These are phyloP conservation scores for Thinopyrum elongatum DNA, from an alignment of 176 grass and related monocot species.

Conservation along the genomic window DNA sequence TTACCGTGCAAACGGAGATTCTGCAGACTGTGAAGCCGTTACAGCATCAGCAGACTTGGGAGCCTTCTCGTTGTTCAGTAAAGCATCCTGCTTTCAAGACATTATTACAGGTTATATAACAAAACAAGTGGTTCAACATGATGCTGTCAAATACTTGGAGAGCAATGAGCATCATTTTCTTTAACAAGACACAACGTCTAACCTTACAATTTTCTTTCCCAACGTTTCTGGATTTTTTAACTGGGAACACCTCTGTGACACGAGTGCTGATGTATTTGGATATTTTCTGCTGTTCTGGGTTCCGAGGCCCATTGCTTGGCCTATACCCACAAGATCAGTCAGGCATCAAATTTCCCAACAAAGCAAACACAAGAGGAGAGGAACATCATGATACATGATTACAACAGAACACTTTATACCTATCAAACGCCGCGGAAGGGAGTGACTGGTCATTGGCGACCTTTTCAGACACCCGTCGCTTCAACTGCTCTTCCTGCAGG, in stretches of 20 bases:
- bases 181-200: neutral
- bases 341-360: neutral
- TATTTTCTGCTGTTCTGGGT: constrained; percentile 51
- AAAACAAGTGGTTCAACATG: neutral
- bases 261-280: constrained; percentile 67
- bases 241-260: constrained; percentile 76
- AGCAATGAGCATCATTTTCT: neutral
- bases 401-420: constrained; percentile 22
- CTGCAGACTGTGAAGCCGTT: constrained; percentile 28
- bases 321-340: constrained; percentile 7
- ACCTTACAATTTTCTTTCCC: constrained; percentile 76
- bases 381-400: neutral
- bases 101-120: neutral
- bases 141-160: neutral
- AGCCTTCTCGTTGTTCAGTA: constrained; percentile 30
- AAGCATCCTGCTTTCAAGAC: constrained; percentile 44
- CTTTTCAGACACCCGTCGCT: constrained; percentile 44
- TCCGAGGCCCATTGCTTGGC: constrained; percentile 32
- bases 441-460: constrained; percentile 26
- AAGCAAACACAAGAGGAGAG: neutral
- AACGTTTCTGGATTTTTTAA: constrained; percentile 63
- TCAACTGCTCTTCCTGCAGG: constrained; percentile 81
- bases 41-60: constrained; percentile 18
- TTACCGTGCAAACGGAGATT: constrained; percentile 38
- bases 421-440: constrained; percentile 41